Conservation (phyloP, 192 early-diverging fungal genomes). For the Backusella australiensis region DNA sequence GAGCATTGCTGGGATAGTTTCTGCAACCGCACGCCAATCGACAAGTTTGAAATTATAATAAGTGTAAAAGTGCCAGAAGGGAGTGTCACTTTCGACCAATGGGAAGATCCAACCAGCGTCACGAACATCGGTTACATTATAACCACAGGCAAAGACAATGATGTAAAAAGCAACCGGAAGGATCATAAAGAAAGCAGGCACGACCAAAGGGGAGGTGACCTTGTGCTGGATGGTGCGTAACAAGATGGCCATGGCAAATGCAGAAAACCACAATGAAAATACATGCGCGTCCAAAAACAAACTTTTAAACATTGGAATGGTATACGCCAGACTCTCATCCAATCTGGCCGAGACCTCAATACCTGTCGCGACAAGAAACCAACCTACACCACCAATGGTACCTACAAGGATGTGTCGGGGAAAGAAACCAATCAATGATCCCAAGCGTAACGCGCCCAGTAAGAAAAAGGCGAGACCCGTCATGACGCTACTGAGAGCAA, state of each 20-base stretch:
- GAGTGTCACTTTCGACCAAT: constrained; percentile 65
- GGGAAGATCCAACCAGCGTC: constrained; percentile 82
- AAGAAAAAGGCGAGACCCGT: constrained; percentile 87
- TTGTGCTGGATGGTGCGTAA: constrained; percentile 71
- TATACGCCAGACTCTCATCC: constrained; percentile 52
- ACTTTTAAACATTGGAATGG: constrained; percentile 52
- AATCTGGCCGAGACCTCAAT: constrained; percentile 82
- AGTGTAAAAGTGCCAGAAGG: constrained; percentile 91
- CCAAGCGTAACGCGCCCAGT: constrained; percentile 80
- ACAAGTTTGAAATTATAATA: constrained; percentile 65
- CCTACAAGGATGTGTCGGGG: constrained; percentile 93
- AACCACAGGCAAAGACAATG: constrained; percentile 55
- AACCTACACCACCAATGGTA: constrained; percentile 94
- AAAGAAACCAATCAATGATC: constrained; percentile 78
- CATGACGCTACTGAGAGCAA: constrained; percentile 82
- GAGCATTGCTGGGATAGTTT: constrained; percentile 86
- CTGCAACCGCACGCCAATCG: constrained; percentile 63
- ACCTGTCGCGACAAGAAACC: constrained; percentile 91
- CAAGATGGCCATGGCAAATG: constrained; percentile 62
- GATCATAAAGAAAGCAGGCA: constrained; percentile 85
- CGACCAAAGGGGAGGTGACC: constrained; percentile 73
- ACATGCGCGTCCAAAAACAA: constrained; percentile 63
- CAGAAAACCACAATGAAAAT: constrained; percentile 79
- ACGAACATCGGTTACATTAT: constrained; percentile 66
- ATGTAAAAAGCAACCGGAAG: constrained; percentile 80